Percentiles rank a stretch among this genome's conserved stretches.
phyloP scores from a whole-genome alignment of 345 rosid genomes.

The Hibiscus mutabilis region DNA sequence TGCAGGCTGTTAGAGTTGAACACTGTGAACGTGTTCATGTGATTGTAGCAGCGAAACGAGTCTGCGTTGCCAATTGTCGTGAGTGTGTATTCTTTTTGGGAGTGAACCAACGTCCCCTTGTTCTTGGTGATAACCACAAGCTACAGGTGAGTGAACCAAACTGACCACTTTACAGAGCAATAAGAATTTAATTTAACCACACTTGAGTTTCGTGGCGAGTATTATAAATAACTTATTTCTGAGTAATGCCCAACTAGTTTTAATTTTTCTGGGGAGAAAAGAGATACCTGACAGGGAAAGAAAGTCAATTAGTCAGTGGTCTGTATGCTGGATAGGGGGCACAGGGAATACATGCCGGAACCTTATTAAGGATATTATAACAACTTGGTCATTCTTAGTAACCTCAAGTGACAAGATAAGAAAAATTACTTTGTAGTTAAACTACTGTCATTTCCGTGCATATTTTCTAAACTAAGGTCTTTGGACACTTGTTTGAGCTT shows the following conservation, averaged over 20 bases:
- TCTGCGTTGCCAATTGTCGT: slow-evolving; percentile 93
- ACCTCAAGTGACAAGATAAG: not conserved
- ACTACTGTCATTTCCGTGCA: not conserved
- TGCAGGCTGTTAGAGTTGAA: slow-evolving; percentile 86
- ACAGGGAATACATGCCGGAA: not conserved
- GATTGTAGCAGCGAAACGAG: slow-evolving; percentile 76
- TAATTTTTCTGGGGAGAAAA: too few relatives aligned
- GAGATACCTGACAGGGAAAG: too few relatives aligned
- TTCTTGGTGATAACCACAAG: slow-evolving; percentile 97
- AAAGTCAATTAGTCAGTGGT: too few relatives aligned
- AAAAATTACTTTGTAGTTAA: not conserved
- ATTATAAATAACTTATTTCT: too few relatives aligned
- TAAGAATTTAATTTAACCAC: not conserved
- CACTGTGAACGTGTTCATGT: slow-evolving; percentile 99
- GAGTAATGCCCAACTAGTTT: too few relatives aligned
- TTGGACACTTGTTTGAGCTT: not conserved
- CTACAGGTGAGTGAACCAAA: slow-evolving; percentile 57
- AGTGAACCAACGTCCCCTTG: slow-evolving; percentile 93
- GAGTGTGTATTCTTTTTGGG: slow-evolving; percentile 96
- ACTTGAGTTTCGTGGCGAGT: not conserved
- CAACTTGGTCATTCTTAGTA: not conserved
- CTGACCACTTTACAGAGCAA: not conserved
- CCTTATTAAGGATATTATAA: not conserved
- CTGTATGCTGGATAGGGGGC: too few relatives aligned
- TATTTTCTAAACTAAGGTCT: too few relatives aligned